These are phyloP conservation scores for Pyrenula massariospora DNA, from an alignment of 495 filamentous ascomycete species.

Conservation along the genomic window DNA sequence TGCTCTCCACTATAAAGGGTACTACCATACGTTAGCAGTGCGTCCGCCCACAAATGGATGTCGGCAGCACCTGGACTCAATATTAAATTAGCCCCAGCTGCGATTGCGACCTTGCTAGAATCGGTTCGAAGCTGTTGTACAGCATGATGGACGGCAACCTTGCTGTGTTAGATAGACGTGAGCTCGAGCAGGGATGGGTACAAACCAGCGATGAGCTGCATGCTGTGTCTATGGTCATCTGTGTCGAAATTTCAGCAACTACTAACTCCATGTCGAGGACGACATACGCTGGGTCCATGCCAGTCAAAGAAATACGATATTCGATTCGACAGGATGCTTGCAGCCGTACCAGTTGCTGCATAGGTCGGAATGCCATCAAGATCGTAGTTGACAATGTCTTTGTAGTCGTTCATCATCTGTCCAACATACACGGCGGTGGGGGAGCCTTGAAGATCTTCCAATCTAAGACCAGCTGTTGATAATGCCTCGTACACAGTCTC, in stretches of 20 bases:
- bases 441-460: conserved; percentile 1
- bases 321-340: conserved; percentile 23
- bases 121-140: conserved; percentile 10
- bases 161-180: conserved; percentile 22
- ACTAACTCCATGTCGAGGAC: conserved; percentile 2
- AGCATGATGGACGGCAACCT: conserved; percentile 17
- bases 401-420: conserved; percentile 30
- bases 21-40: no score
- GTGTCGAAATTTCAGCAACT: no score
- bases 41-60: no score
- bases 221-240: conserved; percentile 37
- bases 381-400: conserved; percentile 27
- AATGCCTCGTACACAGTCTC: conserved; percentile 47
- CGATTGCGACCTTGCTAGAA: conserved; percentile 25
- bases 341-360: conserved; percentile 32
- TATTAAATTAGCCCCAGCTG: conserved; percentile 35
- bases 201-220: conserved; percentile 33
- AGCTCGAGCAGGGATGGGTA: conserved; percentile 15
- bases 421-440: conserved; percentile 29
- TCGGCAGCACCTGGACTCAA: no score
- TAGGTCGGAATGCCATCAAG: conserved; percentile 25
- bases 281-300: no score
- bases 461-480: conserved; percentile 23
- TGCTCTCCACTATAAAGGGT: no score
- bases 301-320: conserved; percentile 25